A percentile compares a stretch with the other conserved stretches of the same genome.
Conservation (phyloP, 1,284 basidiomycete species). For the Singerocomus inundabilis region DNA sequence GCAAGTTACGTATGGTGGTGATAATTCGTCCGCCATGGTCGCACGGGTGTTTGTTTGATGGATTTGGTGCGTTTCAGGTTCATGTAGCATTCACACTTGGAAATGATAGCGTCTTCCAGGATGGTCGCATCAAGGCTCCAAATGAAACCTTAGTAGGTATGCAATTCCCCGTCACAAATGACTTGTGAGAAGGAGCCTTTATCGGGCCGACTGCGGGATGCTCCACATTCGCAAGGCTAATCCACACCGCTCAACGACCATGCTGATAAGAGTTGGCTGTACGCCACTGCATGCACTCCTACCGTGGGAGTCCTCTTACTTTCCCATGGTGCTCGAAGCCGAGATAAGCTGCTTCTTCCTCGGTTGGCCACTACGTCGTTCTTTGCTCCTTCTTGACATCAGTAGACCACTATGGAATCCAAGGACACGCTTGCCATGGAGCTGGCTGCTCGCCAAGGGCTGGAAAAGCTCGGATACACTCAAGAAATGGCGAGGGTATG, state of each 20-base stretch:
- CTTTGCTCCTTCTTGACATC: background rate
- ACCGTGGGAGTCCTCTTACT: slow-evolving; percentile 1
- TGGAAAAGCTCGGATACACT: slow-evolving; percentile 48
- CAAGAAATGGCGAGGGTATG: slow-evolving; percentile 50
- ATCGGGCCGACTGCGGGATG: background rate
- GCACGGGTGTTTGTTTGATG: background rate
- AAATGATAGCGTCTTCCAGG: background rate
- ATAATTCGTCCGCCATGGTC: background rate
- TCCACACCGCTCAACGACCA: background rate
- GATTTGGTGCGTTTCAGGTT: background rate
- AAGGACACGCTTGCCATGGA: slow-evolving; percentile 19
- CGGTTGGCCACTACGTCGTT: background rate
- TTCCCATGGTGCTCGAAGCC: background rate
- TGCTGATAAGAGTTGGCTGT: background rate
- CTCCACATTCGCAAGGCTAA: background rate
- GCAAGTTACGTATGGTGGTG: background rate
- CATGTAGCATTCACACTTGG: background rate
- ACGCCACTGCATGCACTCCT: background rate
- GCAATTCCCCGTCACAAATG: background rate
- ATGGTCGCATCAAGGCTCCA: background rate
- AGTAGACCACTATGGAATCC: slow-evolving; percentile 7
- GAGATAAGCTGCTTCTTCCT: slow-evolving; percentile 2
- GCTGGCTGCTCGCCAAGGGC: slow-evolving; percentile 30
- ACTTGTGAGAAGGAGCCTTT: background rate
- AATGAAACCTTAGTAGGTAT: background rate